phyloP scores from a whole-genome alignment of 331 rosid species.

The Telfairia occidentalis region DNA sequence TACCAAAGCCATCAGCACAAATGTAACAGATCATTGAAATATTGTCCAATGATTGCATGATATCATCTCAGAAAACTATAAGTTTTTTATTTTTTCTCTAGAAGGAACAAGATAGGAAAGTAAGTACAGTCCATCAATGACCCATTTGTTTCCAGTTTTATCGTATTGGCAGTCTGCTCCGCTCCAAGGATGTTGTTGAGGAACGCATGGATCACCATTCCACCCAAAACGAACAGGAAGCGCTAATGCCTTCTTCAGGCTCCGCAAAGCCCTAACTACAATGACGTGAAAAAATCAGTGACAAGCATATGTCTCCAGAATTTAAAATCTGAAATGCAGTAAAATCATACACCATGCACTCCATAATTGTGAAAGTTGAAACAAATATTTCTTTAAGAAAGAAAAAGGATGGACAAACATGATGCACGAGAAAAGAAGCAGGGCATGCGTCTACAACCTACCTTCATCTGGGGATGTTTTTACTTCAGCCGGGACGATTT shows the following conservation, averaged over 20 bases:
- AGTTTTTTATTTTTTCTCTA: background rate
- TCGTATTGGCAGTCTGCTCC: conserved; percentile 81
- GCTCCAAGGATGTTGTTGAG: conserved; percentile 94
- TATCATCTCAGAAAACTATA: conserved; percentile 5
- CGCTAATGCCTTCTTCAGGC: conserved; percentile 62
- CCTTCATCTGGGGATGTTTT: conserved; percentile 81
- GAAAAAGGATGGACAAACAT: background rate
- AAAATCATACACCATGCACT: background rate
- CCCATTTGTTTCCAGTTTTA: conserved; percentile 54
- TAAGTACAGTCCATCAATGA: conserved; percentile 87
- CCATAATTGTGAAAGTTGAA: background rate
- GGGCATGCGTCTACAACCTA: conserved; percentile 14
- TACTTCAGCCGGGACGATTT: conserved; percentile 50
- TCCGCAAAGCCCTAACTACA: conserved; percentile 68
- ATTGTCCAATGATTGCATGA: background rate
- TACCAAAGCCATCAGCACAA: background rate
- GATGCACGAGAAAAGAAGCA: background rate
- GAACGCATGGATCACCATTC: conserved; percentile 99
- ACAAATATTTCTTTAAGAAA: background rate
- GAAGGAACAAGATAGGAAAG: conserved; percentile 24
- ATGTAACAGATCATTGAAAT: background rate
- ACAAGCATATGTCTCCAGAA: background rate
- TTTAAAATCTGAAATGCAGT: conserved; percentile 3
- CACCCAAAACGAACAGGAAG: conserved; percentile 92
- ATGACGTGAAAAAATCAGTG: conserved; percentile 19